Base-by-base conservation (phyloP, 768 basidiomycete species). In the Leccinum sublutescens region DNA sequence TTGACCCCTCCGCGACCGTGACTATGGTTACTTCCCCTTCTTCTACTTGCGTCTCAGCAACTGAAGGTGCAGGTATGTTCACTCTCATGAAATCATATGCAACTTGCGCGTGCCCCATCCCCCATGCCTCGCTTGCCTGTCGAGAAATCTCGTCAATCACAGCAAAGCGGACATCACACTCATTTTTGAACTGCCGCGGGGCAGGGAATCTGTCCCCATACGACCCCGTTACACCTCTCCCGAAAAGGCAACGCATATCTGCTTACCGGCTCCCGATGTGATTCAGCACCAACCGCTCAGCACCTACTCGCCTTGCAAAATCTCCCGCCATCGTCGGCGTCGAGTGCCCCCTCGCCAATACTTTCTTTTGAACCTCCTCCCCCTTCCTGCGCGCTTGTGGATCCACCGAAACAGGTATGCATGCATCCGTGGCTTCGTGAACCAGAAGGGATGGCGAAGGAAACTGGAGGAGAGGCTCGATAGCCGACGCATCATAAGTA, bases 341-440 rank as follows among this genome's bases (percentile, higher is more conserved):
- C 14, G 91, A 93, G 68, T 95, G 93, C 0, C 93, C 92, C 50
- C 85, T 80, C 27, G 77, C 76, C n/a, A 85, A 73, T 0, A 84
- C 80, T 59, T 82, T 87, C 58, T 78, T 71, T 61, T 71, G 60
- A 36, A 85, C 75, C 55, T 72, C 76, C 52, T 75, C 74, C 2
- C 70, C 74, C 27, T 76, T 76, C 55, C 80, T 78, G 55, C 69
- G 79, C 31, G 81, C 74, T 34, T 74, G 76, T 9, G 77, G 73
- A 68, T 86, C 85, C 56, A 88, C 79, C 51, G 77, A 65, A 2
- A 59, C 67, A 0, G 88, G 85, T 38, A 95, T 83, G 62, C 80
- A 81, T 0, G 87, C 85, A 66, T 94, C 91, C 2, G 90, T 93
- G 1, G 87, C 85, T 73, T 95, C 93, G 71, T 95, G 93, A n/a